phyloP scores from a whole-genome alignment of 139 green algal species.

The Picochlorum sp. region DNA sequence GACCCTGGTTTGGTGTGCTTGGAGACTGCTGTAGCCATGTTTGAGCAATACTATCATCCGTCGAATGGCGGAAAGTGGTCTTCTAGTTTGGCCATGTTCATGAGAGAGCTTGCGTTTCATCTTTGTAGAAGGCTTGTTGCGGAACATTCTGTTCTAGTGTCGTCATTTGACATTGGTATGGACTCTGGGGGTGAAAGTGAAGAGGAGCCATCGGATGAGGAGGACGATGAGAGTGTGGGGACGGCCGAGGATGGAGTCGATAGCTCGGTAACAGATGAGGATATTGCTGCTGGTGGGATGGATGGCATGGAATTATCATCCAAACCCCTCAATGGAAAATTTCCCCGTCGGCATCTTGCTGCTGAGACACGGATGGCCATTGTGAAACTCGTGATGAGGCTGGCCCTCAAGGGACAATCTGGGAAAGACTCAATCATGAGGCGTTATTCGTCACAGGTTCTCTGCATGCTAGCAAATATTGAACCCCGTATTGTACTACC shows the following conservation, averaged over 20 bases:
- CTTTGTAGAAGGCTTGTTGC: conserved; percentile 46
- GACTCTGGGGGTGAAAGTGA: conserved; percentile 2
- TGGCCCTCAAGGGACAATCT: conserved; percentile 70
- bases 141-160: conserved; percentile 5
- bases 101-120: conserved; percentile 35
- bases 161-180: background rate
- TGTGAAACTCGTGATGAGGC: conserved; percentile 36
- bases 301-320: background rate
- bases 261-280: conserved; percentile 3
- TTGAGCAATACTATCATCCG: conserved; percentile 85
- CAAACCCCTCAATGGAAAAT: background rate
- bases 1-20: conserved; percentile 28
- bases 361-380: conserved; percentile 10
- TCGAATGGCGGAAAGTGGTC: conserved; percentile 69
- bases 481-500: conserved; percentile 61
- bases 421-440: conserved; percentile 49
- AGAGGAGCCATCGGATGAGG: conserved; percentile 5
- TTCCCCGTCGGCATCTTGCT: background rate
- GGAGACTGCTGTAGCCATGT: conserved; percentile 38
- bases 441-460: conserved; percentile 26
- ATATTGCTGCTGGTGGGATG: background rate
- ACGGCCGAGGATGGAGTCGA: conserved; percentile 14
- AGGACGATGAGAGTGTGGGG: conserved; percentile 10
- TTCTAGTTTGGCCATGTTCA: conserved; percentile 31
- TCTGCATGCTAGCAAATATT: conserved; percentile 59